phyloP scores from a whole-genome alignment of 192 early-diverging fungal species.

The Gigaspora rosea region DNA sequence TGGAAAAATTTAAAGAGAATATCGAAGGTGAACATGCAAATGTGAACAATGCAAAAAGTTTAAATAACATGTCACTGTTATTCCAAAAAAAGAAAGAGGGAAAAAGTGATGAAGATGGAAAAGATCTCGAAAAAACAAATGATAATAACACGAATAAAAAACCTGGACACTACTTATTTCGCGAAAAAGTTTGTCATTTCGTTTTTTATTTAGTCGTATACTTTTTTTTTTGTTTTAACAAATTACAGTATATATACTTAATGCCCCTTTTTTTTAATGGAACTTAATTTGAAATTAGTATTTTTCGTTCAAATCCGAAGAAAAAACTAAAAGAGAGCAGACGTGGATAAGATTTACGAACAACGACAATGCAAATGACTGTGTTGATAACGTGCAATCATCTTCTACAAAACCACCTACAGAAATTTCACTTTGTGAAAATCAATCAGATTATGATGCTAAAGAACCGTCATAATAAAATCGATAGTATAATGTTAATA shows the following conservation, averaged over 20 bases:
- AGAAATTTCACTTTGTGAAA: too few relatives aligned
- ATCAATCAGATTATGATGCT: too few relatives aligned
- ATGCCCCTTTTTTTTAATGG: neutral
- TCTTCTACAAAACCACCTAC: neutral
- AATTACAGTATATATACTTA: neutral
- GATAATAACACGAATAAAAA: slow-evolving; percentile 30
- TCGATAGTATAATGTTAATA: too few relatives aligned
- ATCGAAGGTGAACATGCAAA: slow-evolving; percentile 4
- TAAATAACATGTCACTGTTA: slow-evolving; percentile 4
- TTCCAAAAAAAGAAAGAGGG: slow-evolving; percentile 26
- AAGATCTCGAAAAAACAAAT: slow-evolving; percentile 5
- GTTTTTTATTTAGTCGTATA: neutral
- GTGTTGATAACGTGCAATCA: neutral
- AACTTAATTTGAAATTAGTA: neutral
- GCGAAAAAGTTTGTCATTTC: slow-evolving; percentile 39
- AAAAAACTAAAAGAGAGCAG: slow-evolving; percentile 10
- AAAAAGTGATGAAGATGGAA: slow-evolving; percentile 7
- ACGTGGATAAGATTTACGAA: slow-evolving; percentile 4
- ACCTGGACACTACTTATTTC: slow-evolving; percentile 44
- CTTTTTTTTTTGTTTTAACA: neutral
- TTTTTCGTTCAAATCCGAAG: slow-evolving; percentile 25
- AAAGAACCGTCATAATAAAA: too few relatives aligned
- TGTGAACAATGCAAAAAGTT: slow-evolving; percentile 11
- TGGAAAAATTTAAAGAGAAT: slow-evolving; percentile 77
- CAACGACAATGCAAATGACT: neutral